Conservation (phyloP, 2,329 filamentous ascomycete genomes). For the Aspergillus felis region DNA sequence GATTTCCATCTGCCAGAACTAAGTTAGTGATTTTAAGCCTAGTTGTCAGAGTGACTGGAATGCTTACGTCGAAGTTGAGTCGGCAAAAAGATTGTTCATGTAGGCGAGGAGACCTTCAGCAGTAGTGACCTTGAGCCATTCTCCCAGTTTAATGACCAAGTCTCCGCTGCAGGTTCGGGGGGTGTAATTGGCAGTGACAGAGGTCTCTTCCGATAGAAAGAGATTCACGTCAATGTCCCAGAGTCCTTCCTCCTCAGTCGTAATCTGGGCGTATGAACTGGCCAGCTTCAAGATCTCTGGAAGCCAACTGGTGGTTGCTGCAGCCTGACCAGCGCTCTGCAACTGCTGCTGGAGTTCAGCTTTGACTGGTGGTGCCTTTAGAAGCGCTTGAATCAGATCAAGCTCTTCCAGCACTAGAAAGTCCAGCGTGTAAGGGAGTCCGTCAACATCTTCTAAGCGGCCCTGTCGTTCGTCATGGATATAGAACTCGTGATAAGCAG, state of each 20-base stretch:
- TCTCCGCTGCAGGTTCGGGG: conserved; percentile 90
- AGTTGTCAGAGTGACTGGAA: not conserved
- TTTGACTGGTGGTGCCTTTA: conserved; percentile 82
- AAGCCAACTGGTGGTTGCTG: conserved; percentile 71
- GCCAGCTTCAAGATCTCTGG: conserved; percentile 82
- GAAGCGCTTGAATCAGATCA: conserved; percentile 87
- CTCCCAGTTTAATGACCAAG: conserved; percentile 84
- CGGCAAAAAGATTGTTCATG: conserved; percentile 68
- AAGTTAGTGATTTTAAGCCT: conserved; percentile 3
- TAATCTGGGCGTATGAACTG: conserved; percentile 82
- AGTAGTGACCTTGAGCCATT: conserved; percentile 75
- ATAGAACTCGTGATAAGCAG: conserved; percentile 75
- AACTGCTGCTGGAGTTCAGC: conserved; percentile 83
- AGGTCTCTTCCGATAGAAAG: conserved; percentile 91
- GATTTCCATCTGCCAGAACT: conserved; percentile 53
- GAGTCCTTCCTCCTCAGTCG: conserved; percentile 84
- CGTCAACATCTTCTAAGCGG: conserved; percentile 82
- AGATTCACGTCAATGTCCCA: conserved; percentile 98
- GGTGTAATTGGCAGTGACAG: conserved; percentile 93
- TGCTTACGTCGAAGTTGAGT: conserved; percentile 34
- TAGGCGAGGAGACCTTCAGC: conserved; percentile 75
- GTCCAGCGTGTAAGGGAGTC: conserved; percentile 90
- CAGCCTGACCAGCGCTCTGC: conserved; percentile 53
- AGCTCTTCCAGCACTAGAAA: conserved; percentile 91
- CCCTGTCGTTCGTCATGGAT: conserved; percentile 82